Conservation (phyloP, 441 rosid genomes). For the Breynia disticha region DNA sequence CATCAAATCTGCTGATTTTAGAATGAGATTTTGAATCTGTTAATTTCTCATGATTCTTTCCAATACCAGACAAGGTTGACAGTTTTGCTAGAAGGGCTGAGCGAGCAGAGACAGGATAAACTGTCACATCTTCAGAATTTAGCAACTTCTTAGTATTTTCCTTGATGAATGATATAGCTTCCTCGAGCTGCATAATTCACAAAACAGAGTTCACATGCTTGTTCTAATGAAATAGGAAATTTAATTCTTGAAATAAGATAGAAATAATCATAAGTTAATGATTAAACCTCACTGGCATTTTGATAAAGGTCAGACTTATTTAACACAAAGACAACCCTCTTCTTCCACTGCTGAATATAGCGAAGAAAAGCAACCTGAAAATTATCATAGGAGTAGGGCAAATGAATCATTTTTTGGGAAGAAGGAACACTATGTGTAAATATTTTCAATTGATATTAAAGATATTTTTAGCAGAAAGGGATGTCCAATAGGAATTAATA, state of each 20-base stretch:
- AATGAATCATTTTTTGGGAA: constrained; percentile 6
- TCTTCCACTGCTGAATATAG: constrained; percentile 90
- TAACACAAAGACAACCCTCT: constrained; percentile 79
- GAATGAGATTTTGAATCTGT: constrained; percentile 35
- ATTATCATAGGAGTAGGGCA: constrained; percentile 11
- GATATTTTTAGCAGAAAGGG: neutral
- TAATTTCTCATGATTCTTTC: constrained; percentile 29
- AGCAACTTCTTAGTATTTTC: constrained; percentile 74
- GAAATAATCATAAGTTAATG: neutral
- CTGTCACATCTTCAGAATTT: constrained; percentile 49
- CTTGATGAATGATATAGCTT: constrained; percentile 68
- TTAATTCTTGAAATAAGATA: constrained; percentile 7
- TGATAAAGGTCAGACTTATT: constrained; percentile 87
- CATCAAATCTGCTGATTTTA: constrained; percentile 48
- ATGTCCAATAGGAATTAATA: no score
- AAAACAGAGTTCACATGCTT: constrained; percentile 8
- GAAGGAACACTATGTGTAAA: neutral
- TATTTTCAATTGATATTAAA: neutral
- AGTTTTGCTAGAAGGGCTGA: constrained; percentile 81
- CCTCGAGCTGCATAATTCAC: constrained; percentile 63
- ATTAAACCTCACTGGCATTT: constrained; percentile 60
- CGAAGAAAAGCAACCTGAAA: constrained; percentile 82
- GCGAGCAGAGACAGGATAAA: constrained; percentile 82
- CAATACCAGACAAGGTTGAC: constrained; percentile 36
- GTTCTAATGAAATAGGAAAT: constrained; percentile 11